Conservation (phyloP, 306 rosid genomes). For the Cicer chorassanicum region DNA sequence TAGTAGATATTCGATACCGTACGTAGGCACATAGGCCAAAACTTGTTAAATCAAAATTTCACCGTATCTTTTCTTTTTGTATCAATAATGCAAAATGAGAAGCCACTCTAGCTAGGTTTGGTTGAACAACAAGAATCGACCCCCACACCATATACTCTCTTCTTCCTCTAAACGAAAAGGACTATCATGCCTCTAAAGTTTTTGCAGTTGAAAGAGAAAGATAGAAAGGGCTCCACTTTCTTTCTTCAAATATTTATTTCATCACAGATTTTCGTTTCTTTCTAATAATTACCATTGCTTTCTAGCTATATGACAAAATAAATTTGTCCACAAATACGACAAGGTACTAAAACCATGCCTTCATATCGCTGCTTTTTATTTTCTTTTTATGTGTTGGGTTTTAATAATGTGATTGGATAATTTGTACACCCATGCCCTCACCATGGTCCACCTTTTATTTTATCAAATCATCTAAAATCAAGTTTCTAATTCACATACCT, state of each 20-base stretch:
- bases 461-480: no score
- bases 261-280: conserved; percentile 36
- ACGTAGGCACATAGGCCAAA: conserved; percentile 46
- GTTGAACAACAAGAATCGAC: conserved; percentile 47
- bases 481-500: no score
- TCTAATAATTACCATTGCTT: conserved; percentile 44
- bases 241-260: conserved; percentile 41
- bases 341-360: conserved; percentile 40
- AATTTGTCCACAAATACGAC: conserved; percentile 37
- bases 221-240: conserved; percentile 47
- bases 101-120: conserved; percentile 20
- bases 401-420: conserved; percentile 26
- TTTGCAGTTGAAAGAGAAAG: conserved; percentile 20
- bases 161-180: conserved; percentile 43
- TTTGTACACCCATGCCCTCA: neutral
- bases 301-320: conserved; percentile 45
- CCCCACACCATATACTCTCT: conserved; percentile 39
- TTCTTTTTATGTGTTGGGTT: neutral
- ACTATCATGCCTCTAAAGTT: conserved; percentile 43
- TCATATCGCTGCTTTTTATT: neutral
- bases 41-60: conserved; percentile 49
- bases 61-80: conserved; percentile 46
- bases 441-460: no score
- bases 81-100: conserved; percentile 57
- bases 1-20: conserved; percentile 40